Conservation (phyloP, 495 filamentous ascomycete genomes). For the Trichoderma parareesei region DNA sequence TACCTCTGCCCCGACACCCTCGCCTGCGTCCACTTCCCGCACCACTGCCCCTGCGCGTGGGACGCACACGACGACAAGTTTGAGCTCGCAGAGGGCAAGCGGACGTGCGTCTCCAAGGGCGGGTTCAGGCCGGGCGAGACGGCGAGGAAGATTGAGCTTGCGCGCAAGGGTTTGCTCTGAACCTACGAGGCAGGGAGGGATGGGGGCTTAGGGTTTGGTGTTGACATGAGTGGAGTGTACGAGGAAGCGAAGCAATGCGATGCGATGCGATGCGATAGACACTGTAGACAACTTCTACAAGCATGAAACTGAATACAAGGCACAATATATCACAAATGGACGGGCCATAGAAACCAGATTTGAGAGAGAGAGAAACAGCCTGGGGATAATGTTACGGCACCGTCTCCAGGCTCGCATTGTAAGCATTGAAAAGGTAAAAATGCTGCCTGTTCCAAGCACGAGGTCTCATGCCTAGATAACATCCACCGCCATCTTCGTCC, state of each 20-base stretch:
- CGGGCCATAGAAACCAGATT: neutral
- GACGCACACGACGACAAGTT: conserved; percentile 78
- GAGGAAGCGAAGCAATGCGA: neutral
- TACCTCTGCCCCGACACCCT: conserved; percentile 90
- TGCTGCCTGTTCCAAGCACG: too few species aligned
- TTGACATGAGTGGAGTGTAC: too few species aligned
- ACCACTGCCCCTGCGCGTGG: conserved; percentile 88
- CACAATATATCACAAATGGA: neutral
- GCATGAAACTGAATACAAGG: neutral
- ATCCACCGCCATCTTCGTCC: too few species aligned
- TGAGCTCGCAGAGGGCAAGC: conserved; percentile 73
- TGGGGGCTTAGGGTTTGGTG: too few species aligned
- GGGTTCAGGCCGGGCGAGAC: conserved; percentile 71
- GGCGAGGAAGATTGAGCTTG: conserved; percentile 70
- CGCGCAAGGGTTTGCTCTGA: conserved; percentile 75
- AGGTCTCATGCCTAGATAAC: too few species aligned
- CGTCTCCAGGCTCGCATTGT: too few species aligned
- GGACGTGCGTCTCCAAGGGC: conserved; percentile 73
- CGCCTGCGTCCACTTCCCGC: conserved; percentile 84
- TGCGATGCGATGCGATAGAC: neutral
- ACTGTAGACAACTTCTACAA: too few species aligned
- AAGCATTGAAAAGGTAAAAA: too few species aligned
- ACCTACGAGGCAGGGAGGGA: neutral
- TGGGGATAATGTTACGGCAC: too few species aligned
- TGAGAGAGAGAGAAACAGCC: neutral